These are phyloP conservation scores for Cyberlindnera misumaiensis DNA, from an alignment of 805 yeast species.

Conservation along the genomic window DNA sequence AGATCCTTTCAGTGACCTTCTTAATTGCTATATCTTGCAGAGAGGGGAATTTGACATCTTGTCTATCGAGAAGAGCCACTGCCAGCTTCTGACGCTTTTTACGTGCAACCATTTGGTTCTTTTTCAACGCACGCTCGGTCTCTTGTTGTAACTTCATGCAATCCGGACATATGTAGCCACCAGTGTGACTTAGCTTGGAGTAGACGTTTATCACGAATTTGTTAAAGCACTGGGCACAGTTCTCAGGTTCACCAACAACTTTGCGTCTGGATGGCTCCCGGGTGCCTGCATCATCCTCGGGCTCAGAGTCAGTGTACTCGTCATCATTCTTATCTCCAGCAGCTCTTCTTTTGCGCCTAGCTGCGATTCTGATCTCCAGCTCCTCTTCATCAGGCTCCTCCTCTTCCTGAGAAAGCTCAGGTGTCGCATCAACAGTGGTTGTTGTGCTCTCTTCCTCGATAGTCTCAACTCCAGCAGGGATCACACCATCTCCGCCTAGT, in stretches of 20 bases:
- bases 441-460: conserved; percentile 19
- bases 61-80: conserved; percentile 72
- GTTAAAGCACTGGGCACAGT: conserved; percentile 57
- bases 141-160: conserved; percentile 41
- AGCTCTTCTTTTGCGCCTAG: conserved; percentile 35
- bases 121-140: conserved; percentile 38
- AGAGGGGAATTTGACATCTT: conserved; percentile 54
- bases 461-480: conserved; percentile 23
- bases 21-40: conserved; percentile 79
- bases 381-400: conserved; percentile 26
- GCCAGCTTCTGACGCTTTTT: conserved; percentile 76
- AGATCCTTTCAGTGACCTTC: conserved; percentile 57
- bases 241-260: conserved; percentile 45
- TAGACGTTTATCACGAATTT: conserved; percentile 60
- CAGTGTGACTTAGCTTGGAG: conserved; percentile 43
- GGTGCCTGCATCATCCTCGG: conserved; percentile 26
- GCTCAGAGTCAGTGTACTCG: conserved; percentile 29
- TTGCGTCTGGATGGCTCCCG: conserved; percentile 18
- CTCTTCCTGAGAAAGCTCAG: background rate
- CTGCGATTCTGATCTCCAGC: conserved; percentile 31
- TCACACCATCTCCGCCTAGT: conserved; percentile 11
- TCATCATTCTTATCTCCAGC: conserved; percentile 27
- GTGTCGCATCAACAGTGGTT: conserved; percentile 5
- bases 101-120: conserved; percentile 56
- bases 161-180: conserved; percentile 63